Base-by-base conservation (phyloP, 1,284 basidiomycete species). In the Ceratobasidium sp. region DNA sequence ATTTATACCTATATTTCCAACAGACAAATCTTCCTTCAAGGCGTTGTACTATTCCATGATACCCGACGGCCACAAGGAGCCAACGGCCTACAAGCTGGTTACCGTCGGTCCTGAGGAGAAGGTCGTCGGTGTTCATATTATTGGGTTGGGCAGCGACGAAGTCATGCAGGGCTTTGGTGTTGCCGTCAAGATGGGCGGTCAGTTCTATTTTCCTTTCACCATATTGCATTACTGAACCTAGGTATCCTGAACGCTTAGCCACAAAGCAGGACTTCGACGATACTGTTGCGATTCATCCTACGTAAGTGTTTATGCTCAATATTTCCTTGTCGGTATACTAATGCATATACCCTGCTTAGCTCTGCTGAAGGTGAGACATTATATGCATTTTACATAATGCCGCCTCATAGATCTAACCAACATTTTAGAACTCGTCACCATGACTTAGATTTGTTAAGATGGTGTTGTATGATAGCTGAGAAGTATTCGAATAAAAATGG, bases 101-200 rank as follows among this genome's bases (percentile, higher is more conserved):
- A 89, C 88, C 74, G 88, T 87, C 1, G 96, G 96, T 0, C 87
- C 89, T 9, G 95, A 98, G 77, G 95, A 99, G 81, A 93, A 92
- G 79, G 92, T 99, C 46, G 94, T 99, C 21, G 97, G 97, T 21
- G 83, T 98, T 66, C 98, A 99, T 82, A 91, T 98, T 77, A 90
- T 98, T 75, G 97, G 96, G 5, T 79, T 88, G 77, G 95, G 95
- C 61, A 92, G 89, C 75, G 97, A 98, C 80, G 96, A 98, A 83
- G 88, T 93, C 77, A 84, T 96, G 83, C 96, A 98, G 85, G 96
- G 96, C 75, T 97, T 98, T 80, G 94, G 85, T 0, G 94, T 98
- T 21, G 96, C 96, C 13, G 86, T 99, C 78, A 98, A 98, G 87
- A 96, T 98, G 95, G 93, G 94, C 69, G 93, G 91, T 87, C 80